Evolutionary conservation across 225 moss, liverwort and hornwort genomes (phyloP).

Genomic region (Climacium dendroides): DNA sequence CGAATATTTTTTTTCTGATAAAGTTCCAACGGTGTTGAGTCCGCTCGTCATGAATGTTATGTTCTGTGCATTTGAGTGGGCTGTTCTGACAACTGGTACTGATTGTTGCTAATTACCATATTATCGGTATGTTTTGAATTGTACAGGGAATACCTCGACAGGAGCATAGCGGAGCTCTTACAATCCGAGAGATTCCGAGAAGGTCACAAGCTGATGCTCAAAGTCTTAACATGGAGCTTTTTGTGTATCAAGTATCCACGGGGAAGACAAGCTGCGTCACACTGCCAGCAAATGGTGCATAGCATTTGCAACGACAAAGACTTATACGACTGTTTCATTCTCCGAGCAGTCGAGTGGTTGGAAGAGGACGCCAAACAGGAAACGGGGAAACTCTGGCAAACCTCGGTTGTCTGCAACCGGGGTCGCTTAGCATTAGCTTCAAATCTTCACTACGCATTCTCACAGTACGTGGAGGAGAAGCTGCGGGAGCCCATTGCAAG

Average conservation of each 20-base stretch:
- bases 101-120: not conserved
- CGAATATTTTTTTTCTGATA: not conserved
- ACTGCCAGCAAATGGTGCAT: conserved; percentile 34
- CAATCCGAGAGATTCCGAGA: conserved; percentile 11
- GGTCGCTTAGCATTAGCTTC: conserved; percentile 29
- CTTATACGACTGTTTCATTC: conserved; percentile 18
- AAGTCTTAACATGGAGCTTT: conserved; percentile 42
- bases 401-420: conserved; percentile 31
- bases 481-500: conserved; percentile 45
- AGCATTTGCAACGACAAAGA: conserved; percentile 21
- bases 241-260: conserved; percentile 40
- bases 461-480: conserved; percentile 36
- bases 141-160: conserved; percentile 34
- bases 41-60: not conserved
- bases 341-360: conserved; percentile 27
- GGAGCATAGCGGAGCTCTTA: conserved; percentile 19
- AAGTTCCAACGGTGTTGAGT: not conserved
- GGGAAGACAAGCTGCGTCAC: conserved; percentile 1
- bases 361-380: conserved; percentile 5
- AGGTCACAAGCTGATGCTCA: conserved; percentile 13
- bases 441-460: conserved; percentile 33
- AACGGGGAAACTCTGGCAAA: conserved; percentile 24
- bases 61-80: not conserved
- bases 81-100: not conserved
- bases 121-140: not conserved